Conservation (phyloP, 345 rosid genomes). For the Draba incana region DNA sequence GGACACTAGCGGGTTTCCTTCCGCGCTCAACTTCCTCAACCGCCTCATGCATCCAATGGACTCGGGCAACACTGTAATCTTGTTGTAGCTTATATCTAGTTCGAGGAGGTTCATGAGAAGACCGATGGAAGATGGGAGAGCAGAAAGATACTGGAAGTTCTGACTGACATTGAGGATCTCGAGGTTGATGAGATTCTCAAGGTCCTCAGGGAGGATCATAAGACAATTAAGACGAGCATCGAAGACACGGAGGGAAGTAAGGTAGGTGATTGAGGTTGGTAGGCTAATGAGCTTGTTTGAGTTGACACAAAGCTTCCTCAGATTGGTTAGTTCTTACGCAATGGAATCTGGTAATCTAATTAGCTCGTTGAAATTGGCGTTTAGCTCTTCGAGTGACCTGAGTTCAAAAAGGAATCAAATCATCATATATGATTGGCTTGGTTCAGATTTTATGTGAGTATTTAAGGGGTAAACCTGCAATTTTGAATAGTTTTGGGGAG, state of each 20-base stretch:
- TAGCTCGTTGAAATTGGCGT: slow-evolving; percentile 82
- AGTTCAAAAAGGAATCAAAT: neutral
- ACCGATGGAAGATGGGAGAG: slow-evolving; percentile 68
- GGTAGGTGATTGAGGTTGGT: slow-evolving; percentile 61
- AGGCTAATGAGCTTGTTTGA: slow-evolving; percentile 67
- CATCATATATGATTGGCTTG: neutral
- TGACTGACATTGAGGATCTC: slow-evolving; percentile 77
- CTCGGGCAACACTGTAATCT: slow-evolving; percentile 57
- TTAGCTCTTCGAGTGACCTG: slow-evolving; percentile 77
- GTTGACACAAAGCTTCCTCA: slow-evolving; percentile 66
- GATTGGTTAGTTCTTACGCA: slow-evolving; percentile 60
- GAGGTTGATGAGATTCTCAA: slow-evolving; percentile 68
- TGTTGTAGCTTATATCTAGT: slow-evolving; percentile 74
- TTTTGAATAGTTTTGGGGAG: slow-evolving; percentile 67
- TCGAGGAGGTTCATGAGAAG: slow-evolving; percentile 71
- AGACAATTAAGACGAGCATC: slow-evolving; percentile 82
- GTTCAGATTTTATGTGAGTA: neutral
- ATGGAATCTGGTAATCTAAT: slow-evolving; percentile 59
- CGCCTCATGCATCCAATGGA: slow-evolving; percentile 71
- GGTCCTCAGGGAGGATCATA: slow-evolving; percentile 60
- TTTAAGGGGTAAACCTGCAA: slow-evolving; percentile 30
- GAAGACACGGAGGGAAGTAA: slow-evolving; percentile 54
- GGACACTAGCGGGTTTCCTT: slow-evolving; percentile 76
- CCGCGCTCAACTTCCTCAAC: slow-evolving; percentile 58
- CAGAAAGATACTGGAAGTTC: slow-evolving; percentile 70